Evolutionary conservation across 2,329 filamentous ascomycete species (phyloP), one percentile per base, ranked within the genome.

Genomic region (Drechmeria coniospora): DNA sequence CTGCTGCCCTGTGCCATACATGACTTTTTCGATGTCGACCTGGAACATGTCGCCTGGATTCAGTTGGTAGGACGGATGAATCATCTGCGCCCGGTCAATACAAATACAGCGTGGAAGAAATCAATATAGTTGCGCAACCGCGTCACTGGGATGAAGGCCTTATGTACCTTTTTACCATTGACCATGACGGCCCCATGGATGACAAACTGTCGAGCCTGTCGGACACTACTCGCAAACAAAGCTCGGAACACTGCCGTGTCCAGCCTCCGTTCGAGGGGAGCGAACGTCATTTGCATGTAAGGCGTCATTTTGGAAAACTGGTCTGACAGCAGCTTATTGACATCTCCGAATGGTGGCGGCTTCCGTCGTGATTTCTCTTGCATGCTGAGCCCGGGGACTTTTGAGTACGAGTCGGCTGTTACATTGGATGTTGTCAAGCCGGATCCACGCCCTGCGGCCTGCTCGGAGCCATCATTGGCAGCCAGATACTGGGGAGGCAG

Each of bases 11-110:
- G 86, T 93, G 19, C 82, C 87, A 44, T 69, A 86, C 54, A 98
- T 66, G 31, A 98, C 90, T 42, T 77, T 74, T 21, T 93, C 82
- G 20, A 80, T 67, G 13, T 94, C 79, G 43, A 98, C 87, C 51
- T 92, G 83, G 65, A 98, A 98, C 74, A 98, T 82, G 51, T 98
- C 90, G 41, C 90, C 90, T 3, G 90, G 92, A 53, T 98, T 98
- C 21, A 98, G 69, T 38, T 84, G 74, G 53, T 98, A 98, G 30
- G 83, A 79, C 7, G 90, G 86, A 47, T 90, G 81, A 37, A 69
- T 65, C 80, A 95, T 93, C 87, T 93, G 30, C 23, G 23, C 20
- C 15, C 8, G 7, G 28, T 41, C n/a, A 38, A 34, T 20, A 12
- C 16, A 10, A 7, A 1, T 15, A 3, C 15, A 33, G 28, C 26